Base-by-base conservation (phyloP, 805 yeast genomes). In the Wickerhamomyces xylosicus region DNA sequence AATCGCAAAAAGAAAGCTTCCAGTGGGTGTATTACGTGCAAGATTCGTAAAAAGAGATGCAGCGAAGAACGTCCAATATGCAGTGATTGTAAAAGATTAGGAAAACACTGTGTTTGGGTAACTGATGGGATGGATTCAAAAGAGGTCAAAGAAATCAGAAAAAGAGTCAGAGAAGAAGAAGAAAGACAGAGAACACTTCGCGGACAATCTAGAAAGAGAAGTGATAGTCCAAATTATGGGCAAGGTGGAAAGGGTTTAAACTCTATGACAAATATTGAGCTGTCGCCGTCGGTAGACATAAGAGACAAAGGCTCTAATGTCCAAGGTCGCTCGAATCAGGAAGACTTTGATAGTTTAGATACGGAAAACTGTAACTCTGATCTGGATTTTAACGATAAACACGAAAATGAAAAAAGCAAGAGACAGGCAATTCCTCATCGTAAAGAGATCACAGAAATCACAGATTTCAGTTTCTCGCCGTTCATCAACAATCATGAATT, bases 1-100 rank as follows among this genome's bases (percentile, higher is more conserved):
- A 5, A 7, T 11, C 29, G 29, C 29, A 25, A 25, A 11, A 25
- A 25, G 14, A 25, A 25, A n/a, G n/a, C 29, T 11, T 25, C 29
- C 8, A 25, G 29, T n/a, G 85, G 86, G 1, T 79, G 87, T 53
- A 56, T 79, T 31, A 79, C 84, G 0, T 79, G 87, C 56, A 79
- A 79, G 49, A 63, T 72, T 29, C 59, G 86, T 33, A 79, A 78
- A 64, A 84, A 82, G 56, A 66, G 86, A 36, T 84, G 95, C 47
- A 80, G 85, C 43, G 92, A 84, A 52, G 67, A 68, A 2, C 67
- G 71, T 38, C 95, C 95, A 2, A 54, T 62, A 14, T 84, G 95
- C 52, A 55, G 68, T 0, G 87, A 83, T 49, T 84, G 95, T 54
- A 43, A 53, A 15, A 60, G 94, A 35, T 62, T 83, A n/a, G 64